A percentile compares a stretch with the other conserved stretches of the same genome.
phyloP scores from a whole-genome alignment of 1,139 yeast genomes.

The Candida sp. region DNA sequence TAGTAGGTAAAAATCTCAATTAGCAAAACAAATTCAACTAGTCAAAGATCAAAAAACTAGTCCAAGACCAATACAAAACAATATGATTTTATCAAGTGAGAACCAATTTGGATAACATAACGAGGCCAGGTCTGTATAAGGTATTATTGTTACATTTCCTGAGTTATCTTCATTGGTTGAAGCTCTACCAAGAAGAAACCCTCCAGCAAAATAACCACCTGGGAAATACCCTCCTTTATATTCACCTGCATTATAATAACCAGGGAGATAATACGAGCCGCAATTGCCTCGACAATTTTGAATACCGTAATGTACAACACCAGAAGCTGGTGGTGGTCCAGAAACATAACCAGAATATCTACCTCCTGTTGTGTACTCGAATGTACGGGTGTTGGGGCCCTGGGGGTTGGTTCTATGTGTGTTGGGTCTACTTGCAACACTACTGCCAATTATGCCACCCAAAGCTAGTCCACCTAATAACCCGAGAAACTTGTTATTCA shows the following conservation, averaged over 20 bases:
- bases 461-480: background rate
- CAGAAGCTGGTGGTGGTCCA: slow-evolving; percentile 1
- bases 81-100: background rate
- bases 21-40: no score
- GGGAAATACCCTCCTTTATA: slow-evolving; percentile 1
- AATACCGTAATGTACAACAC: background rate
- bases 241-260: slow-evolving; percentile 1
- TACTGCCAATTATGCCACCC: background rate
- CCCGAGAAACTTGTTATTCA: no score
- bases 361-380: background rate
- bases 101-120: background rate
- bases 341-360: background rate
- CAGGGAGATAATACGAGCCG: slow-evolving; percentile 1
- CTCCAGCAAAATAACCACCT: slow-evolving; percentile 1
- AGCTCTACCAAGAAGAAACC: background rate
- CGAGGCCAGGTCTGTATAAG: background rate
- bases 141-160: background rate
- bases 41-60: no score
- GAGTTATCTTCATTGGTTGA: background rate
- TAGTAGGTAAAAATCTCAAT: no score
- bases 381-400: background rate
- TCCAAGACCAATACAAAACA: no score
- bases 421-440: background rate
- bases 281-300: background rate
- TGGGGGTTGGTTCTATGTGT: background rate